Evolutionary conservation across 1,139 yeast genomes (phyloP).

Genomic region (Sugiyamaella novakii): DNA sequence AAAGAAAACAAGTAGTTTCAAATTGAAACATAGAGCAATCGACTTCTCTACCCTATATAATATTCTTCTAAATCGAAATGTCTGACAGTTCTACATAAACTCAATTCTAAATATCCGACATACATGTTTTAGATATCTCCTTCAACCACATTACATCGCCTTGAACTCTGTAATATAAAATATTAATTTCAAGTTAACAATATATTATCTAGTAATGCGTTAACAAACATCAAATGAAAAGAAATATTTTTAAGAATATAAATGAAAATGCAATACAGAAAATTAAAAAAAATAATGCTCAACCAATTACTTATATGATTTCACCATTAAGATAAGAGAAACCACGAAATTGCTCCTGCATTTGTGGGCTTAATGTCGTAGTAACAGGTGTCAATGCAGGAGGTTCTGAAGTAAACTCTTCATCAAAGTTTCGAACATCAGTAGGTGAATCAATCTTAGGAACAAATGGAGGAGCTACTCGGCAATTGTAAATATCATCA

Average conservation of each 20-base stretch:
- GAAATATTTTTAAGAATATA: neutral
- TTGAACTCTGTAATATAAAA: no score
- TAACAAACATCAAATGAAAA: conserved; percentile 2
- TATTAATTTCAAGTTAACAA: no score
- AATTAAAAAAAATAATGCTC: neutral
- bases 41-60: no score
- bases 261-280: conserved; percentile 1
- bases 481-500: conserved; percentile 75
- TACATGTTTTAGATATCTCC: no score
- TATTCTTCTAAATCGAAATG: no score
- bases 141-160: no score
- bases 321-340: conserved; percentile 86
- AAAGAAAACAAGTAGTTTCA: no score
- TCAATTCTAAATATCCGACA: no score
- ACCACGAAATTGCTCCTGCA: conserved; percentile 97
- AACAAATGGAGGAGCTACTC: conserved; percentile 64
- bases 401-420: conserved; percentile 91
- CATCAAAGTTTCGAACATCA: conserved; percentile 91
- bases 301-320: conserved; percentile 23
- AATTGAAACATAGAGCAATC: no score
- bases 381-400: conserved; percentile 95
- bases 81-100: no score
- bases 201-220: conserved; percentile 16
- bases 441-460: conserved; percentile 87
- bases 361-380: conserved; percentile 77